Base-by-base conservation (phyloP, 306 rosid genomes). In the Fagus sylvatica region DNA sequence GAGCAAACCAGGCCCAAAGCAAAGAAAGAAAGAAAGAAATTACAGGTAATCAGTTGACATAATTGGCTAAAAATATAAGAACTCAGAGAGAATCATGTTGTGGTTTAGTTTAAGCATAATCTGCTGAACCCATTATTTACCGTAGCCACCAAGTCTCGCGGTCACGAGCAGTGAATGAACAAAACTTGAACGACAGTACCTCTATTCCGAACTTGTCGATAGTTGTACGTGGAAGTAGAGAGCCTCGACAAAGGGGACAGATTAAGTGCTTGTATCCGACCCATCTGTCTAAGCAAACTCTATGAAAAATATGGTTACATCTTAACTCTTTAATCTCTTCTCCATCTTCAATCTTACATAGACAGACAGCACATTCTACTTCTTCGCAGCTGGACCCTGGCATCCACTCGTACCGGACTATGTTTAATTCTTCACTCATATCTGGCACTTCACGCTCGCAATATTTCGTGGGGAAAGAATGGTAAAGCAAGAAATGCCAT, bases 201-300 rank as follows among this genome's bases (percentile, higher is more conserved):
- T 87, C 80, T 42, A 68, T 61, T 51, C 80, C 87, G 32, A 9
- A 51, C 55, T 78, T 86, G 3, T 3, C 39, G 3, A 43, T 48
- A 6, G 2, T 39, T 40, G 76, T 74, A 37, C 69, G 34, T 6
- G 79, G 79, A 39, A 74, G 71, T 15, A 88, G 15, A 19, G 72
- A 51, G 9, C 76, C 53, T 32, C 93, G 83, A 53, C 96, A 90
- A 37, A 86, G 85, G 15, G 95, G 89, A 11, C 92, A 90, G 8
- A 65, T 83, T 1, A 17, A 16, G n/a, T 61, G 78, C 2, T 71
- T 80, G 22, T 74, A 60, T 0, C 40, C 53, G 12, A 77, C n/a
- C 89, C 90, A 88, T 15, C 62, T 77, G 17, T 84, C 80, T 57
- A 90, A 76, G 79, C 95, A 90, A 9, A 8, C 17, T 56, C 28